These are phyloP conservation scores for Cladosporium cucumerinum DNA, from an alignment of 2,329 filamentous ascomycete genomes.

Conservation along the genomic window DNA sequence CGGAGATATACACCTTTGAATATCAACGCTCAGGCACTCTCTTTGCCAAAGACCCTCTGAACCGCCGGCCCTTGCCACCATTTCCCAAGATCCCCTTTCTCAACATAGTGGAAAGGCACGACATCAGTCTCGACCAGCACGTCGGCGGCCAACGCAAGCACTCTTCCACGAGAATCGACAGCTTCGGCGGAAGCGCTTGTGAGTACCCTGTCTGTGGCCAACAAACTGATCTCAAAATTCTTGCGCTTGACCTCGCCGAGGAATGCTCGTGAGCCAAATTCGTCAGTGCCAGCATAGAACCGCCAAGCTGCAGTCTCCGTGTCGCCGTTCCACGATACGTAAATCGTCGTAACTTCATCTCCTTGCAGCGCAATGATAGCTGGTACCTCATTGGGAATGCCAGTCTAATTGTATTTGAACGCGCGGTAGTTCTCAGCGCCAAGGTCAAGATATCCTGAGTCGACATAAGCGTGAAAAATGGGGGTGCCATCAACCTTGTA, in stretches of 20 bases:
- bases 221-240: conserved; percentile 17
- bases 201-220: background rate
- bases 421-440: conserved; percentile 45
- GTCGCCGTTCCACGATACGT: conserved; percentile 49
- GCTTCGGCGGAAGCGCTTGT: conserved; percentile 2
- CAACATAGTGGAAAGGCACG: background rate
- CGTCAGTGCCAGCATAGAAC: conserved; percentile 37
- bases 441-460: conserved; percentile 4
- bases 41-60: background rate
- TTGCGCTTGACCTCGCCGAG: conserved; percentile 16
- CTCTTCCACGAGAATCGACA: conserved; percentile 1
- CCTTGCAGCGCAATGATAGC: conserved; percentile 28
- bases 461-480: conserved; percentile 50
- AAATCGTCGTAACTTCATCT: conserved; percentile 34
- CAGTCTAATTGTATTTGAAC: conserved; percentile 49
- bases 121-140: background rate
- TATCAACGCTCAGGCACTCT: background rate
- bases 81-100: background rate
- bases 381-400: conserved; percentile 31
- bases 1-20: background rate
- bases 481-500: conserved; percentile 41
- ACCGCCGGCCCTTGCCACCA: background rate
- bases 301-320: conserved; percentile 43
- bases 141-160: background rate
- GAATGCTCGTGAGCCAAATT: conserved; percentile 1